Percentiles rank a stretch among this genome's conserved stretches.
Conservation (phyloP, 208 protist genomes). For the Acanthamoeba triangularis region DNA sequence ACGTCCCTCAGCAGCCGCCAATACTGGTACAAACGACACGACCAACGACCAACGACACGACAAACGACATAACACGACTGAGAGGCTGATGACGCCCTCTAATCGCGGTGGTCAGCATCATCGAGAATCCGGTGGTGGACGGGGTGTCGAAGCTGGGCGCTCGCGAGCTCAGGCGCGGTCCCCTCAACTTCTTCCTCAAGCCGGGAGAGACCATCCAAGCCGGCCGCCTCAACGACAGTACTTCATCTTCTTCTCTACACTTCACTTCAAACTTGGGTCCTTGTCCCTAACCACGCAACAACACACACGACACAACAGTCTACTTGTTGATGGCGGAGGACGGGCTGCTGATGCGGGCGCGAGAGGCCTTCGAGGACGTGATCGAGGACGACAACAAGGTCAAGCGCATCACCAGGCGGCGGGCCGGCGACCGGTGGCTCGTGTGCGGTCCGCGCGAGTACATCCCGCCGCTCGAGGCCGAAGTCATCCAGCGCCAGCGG, state of each 20-base stretch:
- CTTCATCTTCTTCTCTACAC: too few species aligned
- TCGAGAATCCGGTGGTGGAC: conserved; percentile 85
- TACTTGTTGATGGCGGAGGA: conserved; percentile 93
- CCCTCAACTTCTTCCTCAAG: conserved; percentile 93
- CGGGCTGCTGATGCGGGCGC: conserved; percentile 92
- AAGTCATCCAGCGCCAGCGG: conserved; percentile 81
- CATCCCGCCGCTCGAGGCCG: conserved; percentile 88
- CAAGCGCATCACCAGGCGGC: conserved; percentile 11
- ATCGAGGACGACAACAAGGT: conserved; percentile 41
- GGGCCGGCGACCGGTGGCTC: conserved; percentile 94
- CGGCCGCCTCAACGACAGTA: conserved; percentile 84
- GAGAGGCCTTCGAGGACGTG: conserved; percentile 91
- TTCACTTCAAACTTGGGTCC: too few species aligned
- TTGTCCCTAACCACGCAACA: not conserved
- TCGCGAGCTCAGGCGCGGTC: conserved; percentile 90
- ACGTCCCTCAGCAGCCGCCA: conserved; percentile 86
- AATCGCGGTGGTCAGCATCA: conserved; percentile 52
- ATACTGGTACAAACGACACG: conserved; percentile 76
- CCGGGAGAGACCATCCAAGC: conserved; percentile 92
- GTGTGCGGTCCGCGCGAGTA: conserved; percentile 94
- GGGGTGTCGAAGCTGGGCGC: conserved; percentile 84
- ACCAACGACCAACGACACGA: not conserved
- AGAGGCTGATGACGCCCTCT: not conserved
- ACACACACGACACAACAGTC: conserved; percentile 58
- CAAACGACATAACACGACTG: too few species aligned